Evolutionary conservation across 2,329 filamentous ascomycete species (phyloP), one percentile per base, ranked within the genome.

Genomic region (Xylaria sp.): DNA sequence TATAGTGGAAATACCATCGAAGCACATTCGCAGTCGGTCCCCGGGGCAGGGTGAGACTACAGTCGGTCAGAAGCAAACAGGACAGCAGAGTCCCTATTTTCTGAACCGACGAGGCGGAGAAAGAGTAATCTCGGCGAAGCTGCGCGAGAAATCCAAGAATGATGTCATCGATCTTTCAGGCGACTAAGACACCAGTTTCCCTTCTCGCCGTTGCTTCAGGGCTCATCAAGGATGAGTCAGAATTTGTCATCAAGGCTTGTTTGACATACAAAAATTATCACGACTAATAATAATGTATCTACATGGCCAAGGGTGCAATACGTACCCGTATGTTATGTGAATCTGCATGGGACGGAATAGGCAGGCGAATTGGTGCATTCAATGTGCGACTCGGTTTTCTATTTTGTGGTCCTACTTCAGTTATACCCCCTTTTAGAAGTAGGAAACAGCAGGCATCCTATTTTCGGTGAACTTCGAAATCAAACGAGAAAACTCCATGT

Each of bases 321-420:
- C 42, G 44, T 59, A n/a, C 35, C n/a, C 23, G 42, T 29, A 8
- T 42, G 54, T 50, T 23, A 55, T 55, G 55, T 55, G 60, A 27
- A 64, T 68, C 58, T 72, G 73, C 73, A 76, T 75, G 51, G 66
- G 58, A 67, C 54, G 74, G 74, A 71, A 74, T 72, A 55, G 44
- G 55, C 21, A 63, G 69, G 65, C 48, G 29, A 57, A 25, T 65
- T 64, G 70, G 51, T 44, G 64, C 40, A 60, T 58, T n/a, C n/a
- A n/a, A n/a, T n/a, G n/a, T n/a, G n/a, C n/a, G n/a, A n/a, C n/a
- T n/a, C n/a, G n/a, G n/a, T n/a, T 60, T 25, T 50, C 16, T 60
- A 10, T 27, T 12, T 23, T 48, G 3, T 23, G 53, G 54, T 47
- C 63, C 66, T 70, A 65, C 63, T 70, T 72, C 65, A 60, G 54